Conservation (phyloP, 352 stramenopile species). For the Phytophthora megakarya region DNA sequence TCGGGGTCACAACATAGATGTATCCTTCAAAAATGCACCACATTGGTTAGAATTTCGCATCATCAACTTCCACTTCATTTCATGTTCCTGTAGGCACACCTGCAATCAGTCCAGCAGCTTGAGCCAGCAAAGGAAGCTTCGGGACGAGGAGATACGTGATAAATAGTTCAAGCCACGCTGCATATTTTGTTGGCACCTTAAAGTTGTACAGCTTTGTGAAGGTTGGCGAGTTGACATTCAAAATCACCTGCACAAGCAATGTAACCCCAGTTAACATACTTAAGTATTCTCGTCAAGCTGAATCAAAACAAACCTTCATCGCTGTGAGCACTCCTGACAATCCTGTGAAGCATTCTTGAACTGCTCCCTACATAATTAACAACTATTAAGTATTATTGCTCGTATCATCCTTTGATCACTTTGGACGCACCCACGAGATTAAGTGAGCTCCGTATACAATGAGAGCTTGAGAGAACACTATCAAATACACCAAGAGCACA, state of each 20-base stretch:
- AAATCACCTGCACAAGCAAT: constrained; percentile 54
- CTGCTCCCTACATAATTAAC: constrained; percentile 33
- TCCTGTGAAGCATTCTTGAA: constrained; percentile 71
- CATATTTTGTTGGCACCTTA: constrained; percentile 85
- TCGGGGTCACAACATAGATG: constrained; percentile 37
- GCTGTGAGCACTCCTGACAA: constrained; percentile 83
- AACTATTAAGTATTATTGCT: neutral
- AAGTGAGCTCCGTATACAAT: constrained; percentile 51
- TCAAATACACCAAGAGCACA: constrained; percentile 53
- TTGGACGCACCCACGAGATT: constrained; percentile 31
- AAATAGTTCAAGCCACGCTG: constrained; percentile 87
- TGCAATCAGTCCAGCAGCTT: constrained; percentile 86
- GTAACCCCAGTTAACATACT: neutral
- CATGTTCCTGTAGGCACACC: constrained; percentile 41
- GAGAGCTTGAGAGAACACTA: constrained; percentile 65
- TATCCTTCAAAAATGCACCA: constrained; percentile 29
- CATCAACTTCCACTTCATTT: neutral
- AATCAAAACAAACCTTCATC: constrained; percentile 56
- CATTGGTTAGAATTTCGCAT: constrained; percentile 1
- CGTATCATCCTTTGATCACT: neutral
- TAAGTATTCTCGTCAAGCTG: neutral
- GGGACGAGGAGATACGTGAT: constrained; percentile 84
- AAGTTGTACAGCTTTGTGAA: constrained; percentile 74
- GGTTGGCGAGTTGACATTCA: constrained; percentile 76
- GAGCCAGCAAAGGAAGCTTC: constrained; percentile 81